Percentiles rank a stretch among this genome's conserved stretches.
These are phyloP conservation scores for Microstegium vimineum DNA, from an alignment of 176 grass and related monocot genomes.

Conservation along the genomic window DNA sequence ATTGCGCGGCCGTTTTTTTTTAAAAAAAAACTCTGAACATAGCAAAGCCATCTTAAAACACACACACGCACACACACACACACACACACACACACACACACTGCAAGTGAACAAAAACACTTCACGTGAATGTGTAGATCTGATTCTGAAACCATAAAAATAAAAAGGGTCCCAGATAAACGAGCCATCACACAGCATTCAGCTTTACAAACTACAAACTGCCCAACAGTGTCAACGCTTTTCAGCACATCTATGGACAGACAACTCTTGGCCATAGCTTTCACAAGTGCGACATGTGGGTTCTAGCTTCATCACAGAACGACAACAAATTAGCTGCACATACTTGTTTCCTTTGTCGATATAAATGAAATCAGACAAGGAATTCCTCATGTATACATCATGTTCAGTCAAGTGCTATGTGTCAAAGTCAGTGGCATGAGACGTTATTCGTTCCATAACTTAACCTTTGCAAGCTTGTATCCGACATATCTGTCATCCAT, in stretches of 20 bases:
- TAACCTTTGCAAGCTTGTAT: constrained; percentile 58
- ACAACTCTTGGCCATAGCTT: constrained; percentile 20
- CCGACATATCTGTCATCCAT: constrained; percentile 91
- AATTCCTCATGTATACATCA: background rate
- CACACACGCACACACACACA: no score
- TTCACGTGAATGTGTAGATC: constrained; percentile 18
- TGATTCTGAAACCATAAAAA: constrained; percentile 12
- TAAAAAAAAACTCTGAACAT: background rate
- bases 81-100: no score
- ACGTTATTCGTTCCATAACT: constrained; percentile 88
- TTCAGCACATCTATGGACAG: constrained; percentile 12
- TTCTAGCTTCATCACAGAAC: constrained; percentile 19
- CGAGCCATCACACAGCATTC: constrained; percentile 2
- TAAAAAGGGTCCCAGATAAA: background rate
- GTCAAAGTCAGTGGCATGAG: constrained; percentile 62
- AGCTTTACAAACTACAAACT: constrained; percentile 37
- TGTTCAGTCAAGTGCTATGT: constrained; percentile 27
- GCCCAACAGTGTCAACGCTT: constrained; percentile 10
- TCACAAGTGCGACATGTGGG: background rate
- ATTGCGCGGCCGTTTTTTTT: background rate
- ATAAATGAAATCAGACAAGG: constrained; percentile 22
- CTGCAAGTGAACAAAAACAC: background rate
- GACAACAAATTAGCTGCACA: background rate
- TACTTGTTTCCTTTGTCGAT: constrained; percentile 9
- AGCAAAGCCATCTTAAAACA: background rate